Base-by-base conservation (phyloP, 2,329 filamentous ascomycete genomes). In the Sporothrix mexicana region DNA sequence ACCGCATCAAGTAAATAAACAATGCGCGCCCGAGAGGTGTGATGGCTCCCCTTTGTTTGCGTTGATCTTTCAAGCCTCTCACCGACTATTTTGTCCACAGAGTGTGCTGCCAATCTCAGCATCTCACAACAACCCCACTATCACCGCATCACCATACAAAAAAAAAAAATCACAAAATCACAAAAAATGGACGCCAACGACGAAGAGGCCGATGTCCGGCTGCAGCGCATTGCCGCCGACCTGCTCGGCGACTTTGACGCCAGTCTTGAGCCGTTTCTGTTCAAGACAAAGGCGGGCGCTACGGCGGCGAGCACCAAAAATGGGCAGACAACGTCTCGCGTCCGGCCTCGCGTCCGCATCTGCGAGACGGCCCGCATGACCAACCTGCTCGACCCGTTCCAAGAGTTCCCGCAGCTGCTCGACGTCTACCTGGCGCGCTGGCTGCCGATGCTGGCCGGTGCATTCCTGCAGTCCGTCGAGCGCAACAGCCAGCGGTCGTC, bases 351-450 rank as follows among this genome's bases (percentile, higher is more conserved):
- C 0, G 74, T 75, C 2, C 75, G 75, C 17, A 5, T 12, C 13
- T 71, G 77, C 30, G 77, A 78, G 49, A 74, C 77, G 13, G 72
- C 76, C 41, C 77, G 75, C 23, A 74, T 78, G 53, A 74, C 75
- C 41, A 73, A 73, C 84, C 80, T 88, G 4, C 88, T 99, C 68
- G 94, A 98, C 77, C 90, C 92, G 1, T 99, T 98, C 77, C 95
- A 98, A 85, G 95, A 98, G 84, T 91, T 97, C 76, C 96, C 96
- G 20, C 96, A 99, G 80, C 87, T 98, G 53, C 88, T 99, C 36
- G 96, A 99, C 82, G 89, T 93, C 10, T 88, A 95, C 80, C 86
- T 99, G 57, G 90, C 92, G 69, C 87, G 83, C 75, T 90, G 97
- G 81, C 85, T 98, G 68, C 91, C 93, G 30, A 84, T 88, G 55